A percentile compares a stretch with the other conserved stretches of the same genome.
Evolutionary conservation across 2,329 filamentous ascomycete genomes (phyloP).

Genomic region (Coleophoma crateriformis): DNA sequence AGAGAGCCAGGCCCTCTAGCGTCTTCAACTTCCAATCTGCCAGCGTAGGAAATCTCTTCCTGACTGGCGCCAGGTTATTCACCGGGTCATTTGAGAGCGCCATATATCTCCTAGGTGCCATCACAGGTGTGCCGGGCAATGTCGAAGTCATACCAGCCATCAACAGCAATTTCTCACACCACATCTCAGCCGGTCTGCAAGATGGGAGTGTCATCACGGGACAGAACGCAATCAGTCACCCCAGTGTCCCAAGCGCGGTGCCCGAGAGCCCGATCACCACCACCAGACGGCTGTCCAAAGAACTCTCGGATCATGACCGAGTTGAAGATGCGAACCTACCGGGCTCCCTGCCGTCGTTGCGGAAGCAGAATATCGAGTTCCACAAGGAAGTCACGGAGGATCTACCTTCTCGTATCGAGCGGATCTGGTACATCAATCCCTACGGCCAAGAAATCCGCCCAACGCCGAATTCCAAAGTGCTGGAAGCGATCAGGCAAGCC

Average conservation of each 20-base stretch:
- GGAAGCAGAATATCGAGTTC: conserved; percentile 77
- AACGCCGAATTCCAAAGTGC: conserved; percentile 73
- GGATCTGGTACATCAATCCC: conserved; percentile 97
- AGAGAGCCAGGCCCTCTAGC: conserved; percentile 65
- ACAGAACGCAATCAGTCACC: conserved; percentile 90
- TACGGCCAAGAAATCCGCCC: conserved; percentile 95
- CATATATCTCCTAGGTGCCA: conserved; percentile 82
- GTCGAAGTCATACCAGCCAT: conserved; percentile 83
- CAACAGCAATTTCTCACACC: conserved; percentile 92
- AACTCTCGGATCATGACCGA: conserved; percentile 52
- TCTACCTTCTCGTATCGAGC: conserved; percentile 68
- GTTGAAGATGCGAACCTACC: conserved; percentile 79
- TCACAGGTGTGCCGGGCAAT: conserved; percentile 75
- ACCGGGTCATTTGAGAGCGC: conserved; percentile 89
- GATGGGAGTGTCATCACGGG: conserved; percentile 79
- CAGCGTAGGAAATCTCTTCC: conserved; percentile 73
- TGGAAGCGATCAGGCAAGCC: conserved; percentile 60
- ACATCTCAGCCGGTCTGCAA: conserved; percentile 78
- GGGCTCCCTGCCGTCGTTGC: conserved; percentile 72
- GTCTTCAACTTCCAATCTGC: conserved; percentile 74
- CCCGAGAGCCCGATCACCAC: conserved; percentile 9
- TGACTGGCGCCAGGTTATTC: conserved; percentile 83
- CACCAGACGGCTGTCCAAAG: conserved; percentile 21
- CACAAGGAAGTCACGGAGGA: conserved; percentile 72
- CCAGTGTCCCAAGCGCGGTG: conserved; percentile 28